Evolutionary conservation across 108 stramenopile species (phyloP), one percentile per base, ranked within the genome.

Genomic region (Fragilaria radians): DNA sequence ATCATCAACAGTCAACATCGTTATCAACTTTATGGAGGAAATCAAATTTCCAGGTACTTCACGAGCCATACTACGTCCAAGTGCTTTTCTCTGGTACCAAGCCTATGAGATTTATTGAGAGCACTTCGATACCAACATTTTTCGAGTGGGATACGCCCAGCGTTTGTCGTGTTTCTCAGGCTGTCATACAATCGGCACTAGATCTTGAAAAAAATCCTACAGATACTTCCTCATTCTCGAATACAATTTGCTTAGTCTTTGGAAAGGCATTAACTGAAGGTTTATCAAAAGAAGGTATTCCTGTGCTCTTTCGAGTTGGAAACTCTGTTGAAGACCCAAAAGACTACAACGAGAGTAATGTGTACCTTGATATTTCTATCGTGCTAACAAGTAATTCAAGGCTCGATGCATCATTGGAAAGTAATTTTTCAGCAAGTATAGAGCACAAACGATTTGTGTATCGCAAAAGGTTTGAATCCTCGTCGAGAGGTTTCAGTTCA

Each of bases 71-170:
- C 58, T 93, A 80, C 64, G 77, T 93, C 2, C 63, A 80, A 34
- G 48, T 89, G 5, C 25, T 77, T 3, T 59, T 93, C 9, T 66
- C 67, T n/a, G 91, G 91, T 21, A 66, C 73, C 25, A 93, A 85
- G 56, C 79, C 85, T 18, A 52, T 53, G 21, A 67, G 88, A 36
- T 88, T 93, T 57, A 57, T 73, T 54, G 91, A 93, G 67, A 89
- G 88, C 46, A 93, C 88, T 32, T 74, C 88, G 24, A 69, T 93
- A 50, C 91, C 91, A 48, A 84, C 86, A 28, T 93, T 80, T 67
- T 59, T 87, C 34, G 91, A 88, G 50, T 89, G 88, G 88, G 65
- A 80, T 31, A 59, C 32, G 3, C 72, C 86, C 21, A 81, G 80
- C 63, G 80, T 93, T 27, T 89, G 88, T 55, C 81, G 91, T 14